These are phyloP conservation scores for Podospora pseudoanserina DNA, from an alignment of 495 filamentous ascomycete species.

Conservation along the genomic window DNA sequence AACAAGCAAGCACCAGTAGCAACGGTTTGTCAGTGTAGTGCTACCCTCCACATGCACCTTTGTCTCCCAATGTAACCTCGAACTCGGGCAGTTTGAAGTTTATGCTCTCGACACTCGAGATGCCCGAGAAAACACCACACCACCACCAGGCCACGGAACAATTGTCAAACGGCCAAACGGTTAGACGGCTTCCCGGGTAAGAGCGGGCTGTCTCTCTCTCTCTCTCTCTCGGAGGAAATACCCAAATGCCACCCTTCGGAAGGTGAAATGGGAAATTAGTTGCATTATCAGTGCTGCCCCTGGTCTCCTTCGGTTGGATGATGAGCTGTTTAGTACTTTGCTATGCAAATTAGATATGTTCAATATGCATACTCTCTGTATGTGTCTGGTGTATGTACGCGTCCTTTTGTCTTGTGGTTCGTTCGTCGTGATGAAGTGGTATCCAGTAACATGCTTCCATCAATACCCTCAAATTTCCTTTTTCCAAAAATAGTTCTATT, in stretches of 20 bases:
- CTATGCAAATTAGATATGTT: neutral
- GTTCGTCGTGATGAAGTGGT: neutral
- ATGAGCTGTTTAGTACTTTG: neutral
- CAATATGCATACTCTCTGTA: neutral
- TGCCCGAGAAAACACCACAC: neutral
- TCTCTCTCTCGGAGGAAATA: neutral
- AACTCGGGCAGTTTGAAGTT: neutral
- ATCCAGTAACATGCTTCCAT: neutral
- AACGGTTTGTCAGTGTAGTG: neutral
- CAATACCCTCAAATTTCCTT: neutral
- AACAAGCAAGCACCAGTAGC: neutral
- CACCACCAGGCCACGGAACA: neutral
- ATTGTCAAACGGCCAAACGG: neutral
- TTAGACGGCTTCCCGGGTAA: neutral
- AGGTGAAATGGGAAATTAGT: neutral
- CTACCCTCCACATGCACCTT: neutral
- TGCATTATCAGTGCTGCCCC: neutral
- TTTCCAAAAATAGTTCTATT: conserved; percentile 2
- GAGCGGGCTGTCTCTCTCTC: neutral
- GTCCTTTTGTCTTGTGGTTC: neutral
- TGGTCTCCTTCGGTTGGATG: neutral
- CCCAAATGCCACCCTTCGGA: neutral
- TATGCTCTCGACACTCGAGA: neutral
- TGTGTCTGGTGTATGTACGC: neutral
- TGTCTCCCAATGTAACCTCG: neutral